Conservation (phyloP, 2,329 filamentous ascomycete genomes). For the Rhinocladiella similis region DNA sequence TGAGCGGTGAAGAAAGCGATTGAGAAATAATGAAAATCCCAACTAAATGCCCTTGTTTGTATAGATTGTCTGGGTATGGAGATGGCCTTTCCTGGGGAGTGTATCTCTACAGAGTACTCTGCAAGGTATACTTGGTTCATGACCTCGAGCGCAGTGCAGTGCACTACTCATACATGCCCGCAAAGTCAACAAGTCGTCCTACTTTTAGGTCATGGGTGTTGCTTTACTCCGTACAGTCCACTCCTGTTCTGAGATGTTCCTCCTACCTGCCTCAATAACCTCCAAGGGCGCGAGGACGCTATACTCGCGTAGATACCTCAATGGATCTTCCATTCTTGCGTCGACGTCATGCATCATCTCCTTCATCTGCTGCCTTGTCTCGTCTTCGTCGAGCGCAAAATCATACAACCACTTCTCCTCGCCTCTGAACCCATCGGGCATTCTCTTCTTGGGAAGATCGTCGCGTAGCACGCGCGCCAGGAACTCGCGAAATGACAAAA, state of each 20-base stretch:
- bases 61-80: no score
- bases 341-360: not conserved
- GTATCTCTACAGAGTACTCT: no score
- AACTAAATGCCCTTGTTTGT: no score
- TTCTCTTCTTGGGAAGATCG: slow-evolving; percentile 11
- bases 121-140: no score
- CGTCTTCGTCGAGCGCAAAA: slow-evolving; percentile 1
- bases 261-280: slow-evolving; percentile 15
- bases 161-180: no score
- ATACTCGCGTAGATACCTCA: not conserved
- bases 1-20: slow-evolving; percentile 27
- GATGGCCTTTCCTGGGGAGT: no score
- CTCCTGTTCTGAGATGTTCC: slow-evolving; percentile 4
- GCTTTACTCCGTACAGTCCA: no score
- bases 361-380: not conserved
- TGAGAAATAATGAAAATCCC: slow-evolving; percentile 1
- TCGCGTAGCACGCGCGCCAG: slow-evolving; percentile 18
- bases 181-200: not conserved
- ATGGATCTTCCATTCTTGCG: not conserved
- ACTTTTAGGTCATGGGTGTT: not conserved
- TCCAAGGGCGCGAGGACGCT: slow-evolving; percentile 15
- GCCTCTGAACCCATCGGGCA: slow-evolving; percentile 6
- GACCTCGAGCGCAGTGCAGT: no score
- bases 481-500: slow-evolving; percentile 19
- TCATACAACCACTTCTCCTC: slow-evolving; percentile 26